phyloP scores from a whole-genome alignment of 2,329 filamentous ascomycete species.

The Teratosphaeria gauchensis region DNA sequence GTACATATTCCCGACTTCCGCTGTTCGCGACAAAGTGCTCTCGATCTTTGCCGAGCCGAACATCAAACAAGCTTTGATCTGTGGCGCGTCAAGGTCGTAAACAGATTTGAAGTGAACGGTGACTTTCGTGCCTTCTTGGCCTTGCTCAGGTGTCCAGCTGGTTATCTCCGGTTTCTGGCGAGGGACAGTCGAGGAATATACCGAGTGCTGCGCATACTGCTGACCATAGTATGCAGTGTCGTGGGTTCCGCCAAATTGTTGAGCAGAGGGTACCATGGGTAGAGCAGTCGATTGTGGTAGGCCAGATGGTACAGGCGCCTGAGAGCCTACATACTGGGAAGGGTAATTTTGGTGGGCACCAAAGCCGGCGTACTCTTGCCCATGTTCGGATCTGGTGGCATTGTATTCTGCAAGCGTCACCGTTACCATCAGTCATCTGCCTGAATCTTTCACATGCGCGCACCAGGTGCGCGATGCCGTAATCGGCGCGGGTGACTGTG shows the following conservation, averaged over 20 bases:
- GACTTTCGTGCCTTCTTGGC: slow-evolving; percentile 60
- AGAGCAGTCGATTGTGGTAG: slow-evolving; percentile 34
- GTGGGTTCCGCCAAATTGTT: slow-evolving; percentile 38
- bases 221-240: slow-evolving; percentile 39
- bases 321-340: slow-evolving; percentile 39
- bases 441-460: slow-evolving; percentile 24
- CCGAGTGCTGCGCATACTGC: slow-evolving; percentile 54
- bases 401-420: slow-evolving; percentile 43
- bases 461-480: slow-evolving; percentile 1
- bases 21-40: slow-evolving; percentile 46
- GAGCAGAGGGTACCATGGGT: slow-evolving; percentile 32
- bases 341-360: slow-evolving; percentile 38
- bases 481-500: slow-evolving; percentile 1
- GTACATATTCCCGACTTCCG: slow-evolving; percentile 48
- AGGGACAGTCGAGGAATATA: slow-evolving; percentile 55
- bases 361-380: slow-evolving; percentile 40
- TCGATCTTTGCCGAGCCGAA: slow-evolving; percentile 71
- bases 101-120: slow-evolving; percentile 64
- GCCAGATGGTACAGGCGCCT: slow-evolving; percentile 42
- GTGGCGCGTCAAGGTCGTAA: slow-evolving; percentile 59
- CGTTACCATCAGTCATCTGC: slow-evolving; percentile 34
- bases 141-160: slow-evolving; percentile 60
- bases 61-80: slow-evolving; percentile 47
- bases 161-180: slow-evolving; percentile 55
- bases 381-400: slow-evolving; percentile 51